Evolutionary conservation across 1,284 basidiomycete species (phyloP), one percentile per base, ranked within the genome.

Genomic region (Blastosporella zonata): DNA sequence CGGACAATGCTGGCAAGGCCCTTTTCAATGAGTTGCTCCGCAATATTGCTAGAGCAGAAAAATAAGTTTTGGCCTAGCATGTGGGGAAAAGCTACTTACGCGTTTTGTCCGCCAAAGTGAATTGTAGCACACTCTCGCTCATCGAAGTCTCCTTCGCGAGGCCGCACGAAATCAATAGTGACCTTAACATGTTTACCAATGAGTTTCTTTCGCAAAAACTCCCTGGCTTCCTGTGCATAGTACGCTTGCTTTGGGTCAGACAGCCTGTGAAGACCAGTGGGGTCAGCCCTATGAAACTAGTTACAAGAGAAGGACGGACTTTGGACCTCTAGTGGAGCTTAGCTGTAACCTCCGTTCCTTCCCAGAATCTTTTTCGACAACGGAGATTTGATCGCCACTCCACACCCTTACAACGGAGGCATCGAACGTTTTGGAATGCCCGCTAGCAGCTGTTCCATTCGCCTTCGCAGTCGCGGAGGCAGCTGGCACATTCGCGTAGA

Each of bases 71-170:
- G 18, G 10, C 2, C 28, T 29, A 2, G 36, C 27, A 34, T 42
- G 12, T 35, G 15, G 17, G 28, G 13, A 41, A 25, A 27, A 41
- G 10, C 39, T 17, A 71, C 77, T 57, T 61, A 91, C 88, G 76
- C 70, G 61, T 84, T 85, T 57, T 86, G 82, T 27, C 77, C 81
- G n/a, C 91, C 90, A 59, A 87, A 90, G 44, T 87, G 86, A 55
- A 97, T 73, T 4, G 93, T 96, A 1, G 85, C 91, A 62, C 90
- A 93, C 67, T 96, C 91, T 43, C 92, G 83, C 67, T 94, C 93
- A 46, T 96, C 95, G 58, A 82, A 97, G 50, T 95, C 92, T 43
- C 93, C 94, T 58, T 97, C 95, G 48, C 81, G 80, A n/a, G 93
- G 92, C 54, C 92, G 87, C 57, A 94, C 68, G 60, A 96, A 97